Base-by-base conservation (phyloP, 2,329 filamentous ascomycete species). In the Claviceps capensis region DNA sequence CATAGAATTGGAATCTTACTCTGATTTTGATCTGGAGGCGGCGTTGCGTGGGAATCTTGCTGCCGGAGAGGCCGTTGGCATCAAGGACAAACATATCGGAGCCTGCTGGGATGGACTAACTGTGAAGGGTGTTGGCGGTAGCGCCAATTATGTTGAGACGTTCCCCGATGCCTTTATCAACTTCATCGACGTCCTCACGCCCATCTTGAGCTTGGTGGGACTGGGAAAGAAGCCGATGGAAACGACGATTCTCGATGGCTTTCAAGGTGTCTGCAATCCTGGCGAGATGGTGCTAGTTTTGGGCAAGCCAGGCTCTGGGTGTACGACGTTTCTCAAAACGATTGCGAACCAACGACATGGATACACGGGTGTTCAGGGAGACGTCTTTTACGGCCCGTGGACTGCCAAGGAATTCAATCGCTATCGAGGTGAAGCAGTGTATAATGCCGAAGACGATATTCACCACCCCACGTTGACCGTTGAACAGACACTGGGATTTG, bases 211-310 rank as follows among this genome's bases (percentile, higher is more conserved):
- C 17, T 60, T 88, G 9, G 68, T 90, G 1, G 84, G 86, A 0
- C 61, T 81, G 16, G 80, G 81, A 0, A 79, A 78, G 52, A 86
- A 86, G 64, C 82, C 82, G 2, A 72, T 72, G 36, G 85, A 94
- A 63, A 78, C 83, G 42, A 83, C 87, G 5, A 82, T 95, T 46
- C 69, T 95, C 23, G 76, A 87, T 55, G 73, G 78, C 57, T 93
- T 90, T 69, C 75, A 73, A 49, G 85, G 84, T 36, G 75, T 86
- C 1, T 79, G 81, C 52, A 82, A 83, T 56, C 86, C 88, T 0
- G 90, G 89, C 1, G 89, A 95, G 72, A 95, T 95, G 88, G 78
- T 91, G 0, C 73, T 94, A 2, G 88, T 94, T 0, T 73, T 94
- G 6, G 88, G 88, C 22, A 78, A 82, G 55, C 88, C 88, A 0